A percentile compares a stretch with the other conserved stretches of the same genome.
phyloP scores from a whole-genome alignment of 2,329 filamentous ascomycete species.

The Colletotrichum orbiculare region DNA sequence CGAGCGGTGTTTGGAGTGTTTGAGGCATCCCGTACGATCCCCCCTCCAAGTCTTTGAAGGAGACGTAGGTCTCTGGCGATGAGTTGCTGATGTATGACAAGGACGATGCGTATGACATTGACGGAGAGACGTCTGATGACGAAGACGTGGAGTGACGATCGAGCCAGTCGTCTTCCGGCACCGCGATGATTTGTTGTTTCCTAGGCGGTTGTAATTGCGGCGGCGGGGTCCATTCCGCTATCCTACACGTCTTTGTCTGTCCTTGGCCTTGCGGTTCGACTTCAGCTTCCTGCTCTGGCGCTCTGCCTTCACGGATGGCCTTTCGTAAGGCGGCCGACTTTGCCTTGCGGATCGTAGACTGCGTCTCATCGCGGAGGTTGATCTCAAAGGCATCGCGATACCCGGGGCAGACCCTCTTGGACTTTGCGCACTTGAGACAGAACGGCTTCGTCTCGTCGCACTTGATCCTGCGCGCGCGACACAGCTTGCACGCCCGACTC shows the following conservation, averaged over 20 bases:
- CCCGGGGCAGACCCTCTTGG: constrained; percentile 37
- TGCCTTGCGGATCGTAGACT: constrained; percentile 37
- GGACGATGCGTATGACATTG: constrained; percentile 31
- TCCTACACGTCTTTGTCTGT: not conserved
- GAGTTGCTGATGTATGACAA: constrained; percentile 32
- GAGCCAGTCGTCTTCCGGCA: constrained; percentile 31
- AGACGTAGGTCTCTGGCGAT: constrained; percentile 25
- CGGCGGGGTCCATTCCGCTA: constrained; percentile 30
- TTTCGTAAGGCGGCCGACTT: constrained; percentile 36
- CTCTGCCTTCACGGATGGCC: constrained; percentile 32
- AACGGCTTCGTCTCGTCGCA: constrained; percentile 47
- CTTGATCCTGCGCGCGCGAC: constrained; percentile 50
- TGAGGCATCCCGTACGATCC: constrained; percentile 31
- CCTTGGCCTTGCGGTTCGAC: constrained; percentile 8
- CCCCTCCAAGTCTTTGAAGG: constrained; percentile 28
- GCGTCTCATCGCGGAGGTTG: constrained; percentile 37
- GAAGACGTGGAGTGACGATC: constrained; percentile 28
- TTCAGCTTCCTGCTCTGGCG: constrained; percentile 27
- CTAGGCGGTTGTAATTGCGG: constrained; percentile 19
- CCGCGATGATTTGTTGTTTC: constrained; percentile 28
- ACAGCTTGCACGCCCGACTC: constrained; percentile 40
- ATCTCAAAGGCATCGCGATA: constrained; percentile 38
- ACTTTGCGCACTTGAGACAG: constrained; percentile 47
- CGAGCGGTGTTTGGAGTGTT: constrained; percentile 38
- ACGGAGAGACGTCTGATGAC: constrained; percentile 31